A percentile compares a stretch with the other conserved stretches of the same genome.
These are phyloP conservation scores for Noccaea caerulescens DNA, from an alignment of 345 rosid species.

Conservation along the genomic window DNA sequence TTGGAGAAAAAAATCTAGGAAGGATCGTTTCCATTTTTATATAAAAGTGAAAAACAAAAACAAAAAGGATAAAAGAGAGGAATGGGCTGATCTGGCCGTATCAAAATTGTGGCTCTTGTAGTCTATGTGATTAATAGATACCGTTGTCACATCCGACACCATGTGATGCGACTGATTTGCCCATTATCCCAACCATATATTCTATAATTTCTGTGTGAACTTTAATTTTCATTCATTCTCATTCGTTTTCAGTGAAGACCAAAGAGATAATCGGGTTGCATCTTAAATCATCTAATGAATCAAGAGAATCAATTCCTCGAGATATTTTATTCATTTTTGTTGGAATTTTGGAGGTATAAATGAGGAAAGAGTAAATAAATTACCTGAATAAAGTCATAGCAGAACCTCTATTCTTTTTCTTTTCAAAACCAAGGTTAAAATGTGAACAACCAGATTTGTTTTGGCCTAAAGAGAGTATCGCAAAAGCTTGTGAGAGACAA, in stretches of 20 bases:
- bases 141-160: slow-evolving; percentile 37
- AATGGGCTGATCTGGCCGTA: slow-evolving; percentile 38
- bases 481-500: neutral
- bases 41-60: neutral
- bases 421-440: neutral
- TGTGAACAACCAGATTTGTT: neutral
- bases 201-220: neutral
- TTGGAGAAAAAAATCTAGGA: neutral
- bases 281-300: neutral
- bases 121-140: slow-evolving; percentile 10
- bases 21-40: neutral
- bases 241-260: neutral
- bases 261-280: neutral
- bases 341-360: neutral
- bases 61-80: neutral
- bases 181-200: slow-evolving; percentile 34
- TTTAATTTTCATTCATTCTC: neutral
- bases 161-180: slow-evolving; percentile 39
- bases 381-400: neutral
- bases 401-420: neutral
- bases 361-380: neutral
- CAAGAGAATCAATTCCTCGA: neutral
- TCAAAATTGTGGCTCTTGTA: slow-evolving; percentile 39
- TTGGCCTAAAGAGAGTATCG: slow-evolving; percentile 17
- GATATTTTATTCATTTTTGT: neutral